These are phyloP conservation scores for Magnolia changhungtana DNA, from an alignment of 164 flowering plant species.

Conservation along the genomic window DNA sequence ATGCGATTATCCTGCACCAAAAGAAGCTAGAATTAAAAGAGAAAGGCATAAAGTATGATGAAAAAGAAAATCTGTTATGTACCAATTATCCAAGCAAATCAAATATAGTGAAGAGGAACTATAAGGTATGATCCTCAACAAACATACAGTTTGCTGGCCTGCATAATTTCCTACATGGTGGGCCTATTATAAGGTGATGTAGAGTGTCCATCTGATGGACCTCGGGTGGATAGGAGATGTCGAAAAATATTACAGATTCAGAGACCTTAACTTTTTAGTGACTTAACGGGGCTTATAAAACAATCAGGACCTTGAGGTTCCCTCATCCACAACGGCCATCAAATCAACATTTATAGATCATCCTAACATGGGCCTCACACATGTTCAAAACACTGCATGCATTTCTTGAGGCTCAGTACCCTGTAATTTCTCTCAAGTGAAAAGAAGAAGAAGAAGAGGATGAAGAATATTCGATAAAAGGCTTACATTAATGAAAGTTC, in stretches of 20 bases:
- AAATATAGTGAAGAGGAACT: background rate
- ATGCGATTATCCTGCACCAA: slow-evolving; percentile 70
- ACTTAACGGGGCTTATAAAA: background rate
- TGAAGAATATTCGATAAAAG: background rate
- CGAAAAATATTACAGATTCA: no score
- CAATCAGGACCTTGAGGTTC: background rate
- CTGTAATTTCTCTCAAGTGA: background rate
- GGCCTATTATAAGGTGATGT: background rate
- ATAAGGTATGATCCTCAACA: background rate
- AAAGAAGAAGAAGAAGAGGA: background rate
- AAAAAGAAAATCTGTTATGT: background rate
- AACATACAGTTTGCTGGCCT: background rate
- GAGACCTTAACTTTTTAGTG: background rate
- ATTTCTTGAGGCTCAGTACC: background rate
- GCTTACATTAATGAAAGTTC: slow-evolving; percentile 86
- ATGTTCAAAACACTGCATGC: background rate
- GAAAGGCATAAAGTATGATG: slow-evolving; percentile 3
- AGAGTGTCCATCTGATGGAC: no score
- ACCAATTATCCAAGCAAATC: background rate
- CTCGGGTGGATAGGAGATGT: no score
- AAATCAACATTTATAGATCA: background rate
- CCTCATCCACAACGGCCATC: background rate
- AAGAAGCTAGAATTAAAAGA: slow-evolving; percentile 17
- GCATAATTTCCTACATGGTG: background rate
- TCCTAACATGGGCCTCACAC: background rate